These are phyloP conservation scores for Rhodomyrtus tomentosa DNA, from an alignment of 345 rosid species.

Conservation along the genomic window DNA sequence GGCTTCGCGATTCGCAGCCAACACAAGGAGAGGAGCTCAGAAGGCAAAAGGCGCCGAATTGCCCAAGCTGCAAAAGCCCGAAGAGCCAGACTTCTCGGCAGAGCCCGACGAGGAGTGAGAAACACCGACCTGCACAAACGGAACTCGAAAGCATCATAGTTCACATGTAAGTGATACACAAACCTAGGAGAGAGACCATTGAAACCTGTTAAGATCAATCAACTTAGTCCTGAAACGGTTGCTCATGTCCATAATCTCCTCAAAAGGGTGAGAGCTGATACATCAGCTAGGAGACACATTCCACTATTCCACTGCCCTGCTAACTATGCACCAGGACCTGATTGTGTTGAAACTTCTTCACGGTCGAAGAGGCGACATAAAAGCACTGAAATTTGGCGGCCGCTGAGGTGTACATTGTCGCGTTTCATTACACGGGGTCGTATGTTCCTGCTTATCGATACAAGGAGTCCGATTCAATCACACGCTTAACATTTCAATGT, in stretches of 20 bases:
- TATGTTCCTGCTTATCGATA: background rate
- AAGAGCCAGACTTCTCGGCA: slow-evolving; percentile 69
- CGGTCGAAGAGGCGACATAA: background rate
- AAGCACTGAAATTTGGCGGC: background rate
- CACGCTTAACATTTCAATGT: background rate
- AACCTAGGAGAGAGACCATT: background rate
- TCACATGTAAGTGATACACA: background rate
- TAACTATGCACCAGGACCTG: background rate
- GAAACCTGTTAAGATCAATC: background rate
- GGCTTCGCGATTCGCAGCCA: slow-evolving; percentile 70
- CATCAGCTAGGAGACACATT: background rate
- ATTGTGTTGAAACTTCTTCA: background rate
- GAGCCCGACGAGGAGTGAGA: slow-evolving; percentile 34
- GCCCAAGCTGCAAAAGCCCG: slow-evolving; percentile 59
- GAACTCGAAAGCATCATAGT: background rate
- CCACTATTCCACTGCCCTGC: background rate
- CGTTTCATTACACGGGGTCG: background rate
- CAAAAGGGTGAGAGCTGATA: background rate
- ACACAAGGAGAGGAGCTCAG: slow-evolving; percentile 53
- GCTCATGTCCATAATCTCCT: background rate
- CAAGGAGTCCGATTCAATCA: background rate
- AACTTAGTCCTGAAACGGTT: background rate
- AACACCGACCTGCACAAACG: background rate
- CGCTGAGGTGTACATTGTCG: background rate
- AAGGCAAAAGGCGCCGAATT: slow-evolving; percentile 35